Evolutionary conservation across 2,329 filamentous ascomycete species (phyloP).

Genomic region (Penicillium oxalicum): DNA sequence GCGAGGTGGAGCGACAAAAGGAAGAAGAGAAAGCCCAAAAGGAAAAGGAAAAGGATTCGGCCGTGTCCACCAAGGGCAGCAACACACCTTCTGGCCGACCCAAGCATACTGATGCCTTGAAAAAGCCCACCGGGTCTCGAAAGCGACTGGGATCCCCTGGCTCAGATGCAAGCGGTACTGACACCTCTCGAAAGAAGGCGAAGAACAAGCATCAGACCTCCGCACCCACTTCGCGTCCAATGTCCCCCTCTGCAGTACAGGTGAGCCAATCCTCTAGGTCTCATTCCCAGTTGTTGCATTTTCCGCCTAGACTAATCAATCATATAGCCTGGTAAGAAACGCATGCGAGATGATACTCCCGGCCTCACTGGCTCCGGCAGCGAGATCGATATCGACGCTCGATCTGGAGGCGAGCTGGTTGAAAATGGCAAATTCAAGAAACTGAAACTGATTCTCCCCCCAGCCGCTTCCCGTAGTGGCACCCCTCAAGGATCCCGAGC

Average conservation of each 20-base stretch:
- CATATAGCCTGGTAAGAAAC: conserved; percentile 48
- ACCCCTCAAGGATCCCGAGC: conserved; percentile 47
- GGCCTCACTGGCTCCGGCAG: conserved; percentile 46
- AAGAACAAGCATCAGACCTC: conserved; percentile 56
- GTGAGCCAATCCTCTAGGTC: conserved; percentile 17
- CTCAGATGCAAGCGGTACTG: conserved; percentile 87
- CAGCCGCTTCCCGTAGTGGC: conserved; percentile 29
- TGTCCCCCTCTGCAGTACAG: conserved; percentile 55
- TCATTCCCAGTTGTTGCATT: background rate
- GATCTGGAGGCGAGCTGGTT: conserved; percentile 42
- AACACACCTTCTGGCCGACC: conserved; percentile 59
- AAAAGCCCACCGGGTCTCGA: conserved; percentile 54
- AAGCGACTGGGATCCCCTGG: conserved; percentile 82
- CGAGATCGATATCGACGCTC: conserved; percentile 52
- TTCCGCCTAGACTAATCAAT: conserved; percentile 3
- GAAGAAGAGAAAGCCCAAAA: conserved; percentile 48
- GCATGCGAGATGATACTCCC: conserved; percentile 29
- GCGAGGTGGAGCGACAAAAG: conserved; percentile 58
- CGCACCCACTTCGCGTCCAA: conserved; percentile 52
- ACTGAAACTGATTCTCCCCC: conserved; percentile 43
- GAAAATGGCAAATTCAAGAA: conserved; percentile 44
- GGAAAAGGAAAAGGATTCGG: conserved; percentile 47
- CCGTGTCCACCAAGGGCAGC: conserved; percentile 62
- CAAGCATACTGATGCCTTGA: conserved; percentile 48
- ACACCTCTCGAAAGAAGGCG: conserved; percentile 75